These are phyloP conservation scores for Torulaspora microellipsoides DNA, from an alignment of 805 yeast species.

Conservation along the genomic window DNA sequence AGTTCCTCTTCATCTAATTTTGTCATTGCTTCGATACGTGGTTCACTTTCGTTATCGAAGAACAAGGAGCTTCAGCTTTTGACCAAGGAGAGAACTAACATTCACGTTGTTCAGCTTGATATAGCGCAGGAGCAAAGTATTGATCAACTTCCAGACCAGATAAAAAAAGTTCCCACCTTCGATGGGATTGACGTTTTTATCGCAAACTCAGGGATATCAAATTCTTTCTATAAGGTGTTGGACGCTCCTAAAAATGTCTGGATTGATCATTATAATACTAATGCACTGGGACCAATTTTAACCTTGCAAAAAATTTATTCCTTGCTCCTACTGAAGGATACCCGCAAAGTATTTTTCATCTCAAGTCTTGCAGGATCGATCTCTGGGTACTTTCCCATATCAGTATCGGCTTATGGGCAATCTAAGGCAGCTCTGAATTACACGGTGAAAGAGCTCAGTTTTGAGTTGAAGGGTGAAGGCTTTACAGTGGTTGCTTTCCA, in stretches of 20 bases:
- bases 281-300: conserved; percentile 15
- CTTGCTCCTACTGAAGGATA: conserved; percentile 16
- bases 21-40: conserved; percentile 22
- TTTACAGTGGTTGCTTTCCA: conserved; percentile 34
- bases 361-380: conserved; percentile 30
- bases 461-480: conserved; percentile 26
- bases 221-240: conserved; percentile 24
- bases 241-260: conserved; percentile 6
- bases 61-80: conserved; percentile 20
- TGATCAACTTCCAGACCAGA: conserved; percentile 12
- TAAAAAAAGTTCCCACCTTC: conserved; percentile 13
- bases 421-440: conserved; percentile 40
- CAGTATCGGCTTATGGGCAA: conserved; percentile 33
- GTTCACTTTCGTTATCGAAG: conserved; percentile 6
- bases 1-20: conserved; percentile 17
- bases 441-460: conserved; percentile 25
- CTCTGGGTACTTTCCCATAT: conserved; percentile 13
- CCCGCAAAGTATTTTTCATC: conserved; percentile 29
- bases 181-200: conserved; percentile 31
- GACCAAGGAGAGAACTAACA: conserved; percentile 11
- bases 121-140: conserved; percentile 19
- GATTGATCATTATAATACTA: conserved; percentile 11
- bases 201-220: conserved; percentile 31
- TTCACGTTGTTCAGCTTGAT: conserved; percentile 24
- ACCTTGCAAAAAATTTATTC: conserved; percentile 17